phyloP scores from a whole-genome alignment of 768 basidiomycete genomes.

The Rubroboletus satanas region DNA sequence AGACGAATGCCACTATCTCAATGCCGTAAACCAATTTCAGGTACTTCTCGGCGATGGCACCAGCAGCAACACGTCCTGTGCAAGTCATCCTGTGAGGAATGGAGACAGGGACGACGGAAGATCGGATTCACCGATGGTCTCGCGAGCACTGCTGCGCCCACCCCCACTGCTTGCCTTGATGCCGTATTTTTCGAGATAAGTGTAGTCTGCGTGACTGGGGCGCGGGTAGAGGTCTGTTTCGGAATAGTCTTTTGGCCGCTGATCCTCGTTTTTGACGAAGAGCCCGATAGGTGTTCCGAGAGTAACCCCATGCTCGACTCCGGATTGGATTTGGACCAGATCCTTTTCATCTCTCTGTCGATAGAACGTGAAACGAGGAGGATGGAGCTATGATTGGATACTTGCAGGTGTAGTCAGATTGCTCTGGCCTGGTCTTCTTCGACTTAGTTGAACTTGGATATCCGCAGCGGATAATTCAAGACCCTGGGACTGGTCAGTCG shows the following conservation, averaged over 20 bases:
- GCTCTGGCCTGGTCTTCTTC: conserved; percentile 93
- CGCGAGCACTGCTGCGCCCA: conserved; percentile 90
- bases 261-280: conserved; percentile 97
- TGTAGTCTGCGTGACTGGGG: conserved; percentile 96
- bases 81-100: conserved; percentile 4
- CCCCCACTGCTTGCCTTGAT: conserved; percentile 97
- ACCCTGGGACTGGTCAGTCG: conserved; percentile 51
- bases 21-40: conserved; percentile 82
- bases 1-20: conserved; percentile 96
- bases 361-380: not conserved
- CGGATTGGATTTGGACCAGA: conserved; percentile 88
- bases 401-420: conserved; percentile 92
- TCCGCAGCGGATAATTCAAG: conserved; percentile 74
- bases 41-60: conserved; percentile 97
- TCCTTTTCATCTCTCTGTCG: conserved; percentile 93
- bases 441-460: conserved; percentile 86
- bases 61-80: conserved; percentile 91
- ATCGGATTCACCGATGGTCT: conserved; percentile 76
- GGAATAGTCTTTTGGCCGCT: conserved; percentile 96
- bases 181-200: conserved; percentile 96
- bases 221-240: conserved; percentile 98
- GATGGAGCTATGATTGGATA: conserved; percentile 9
- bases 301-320: conserved; percentile 89
- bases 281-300: conserved; percentile 97
- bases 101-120: conserved; percentile 1